Evolutionary conservation across 768 basidiomycete species (phyloP).

Genomic region (Pleurotus citrinopileatus): DNA sequence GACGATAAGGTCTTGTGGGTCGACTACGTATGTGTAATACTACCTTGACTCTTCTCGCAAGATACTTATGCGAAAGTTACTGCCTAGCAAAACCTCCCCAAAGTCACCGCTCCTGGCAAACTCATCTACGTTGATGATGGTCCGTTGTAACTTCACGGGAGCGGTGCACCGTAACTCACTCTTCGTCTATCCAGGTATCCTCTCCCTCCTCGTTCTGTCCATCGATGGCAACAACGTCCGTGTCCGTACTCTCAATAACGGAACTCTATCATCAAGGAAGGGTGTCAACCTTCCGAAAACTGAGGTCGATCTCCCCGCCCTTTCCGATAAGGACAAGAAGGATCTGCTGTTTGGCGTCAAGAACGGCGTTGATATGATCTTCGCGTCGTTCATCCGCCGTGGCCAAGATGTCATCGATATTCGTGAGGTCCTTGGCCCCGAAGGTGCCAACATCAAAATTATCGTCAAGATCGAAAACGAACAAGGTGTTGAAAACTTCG

Average conservation of each 20-base stretch:
- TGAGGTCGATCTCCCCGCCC: constrained; percentile 92
- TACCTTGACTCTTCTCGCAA: neutral
- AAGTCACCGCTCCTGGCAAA: constrained; percentile 96
- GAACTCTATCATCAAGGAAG: constrained; percentile 92
- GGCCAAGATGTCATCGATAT: constrained; percentile 94
- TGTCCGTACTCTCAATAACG: constrained; percentile 89
- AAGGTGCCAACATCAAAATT: constrained; percentile 95
- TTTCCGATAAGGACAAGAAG: constrained; percentile 97
- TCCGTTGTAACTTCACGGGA: constrained; percentile 22
- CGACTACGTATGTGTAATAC: constrained; percentile 74
- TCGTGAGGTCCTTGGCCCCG: constrained; percentile 88
- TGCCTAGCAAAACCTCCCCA: constrained; percentile 79
- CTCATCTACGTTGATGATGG: constrained; percentile 98
- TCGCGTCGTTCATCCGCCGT: constrained; percentile 97
- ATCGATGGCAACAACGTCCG: constrained; percentile 79
- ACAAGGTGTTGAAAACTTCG: constrained; percentile 98
- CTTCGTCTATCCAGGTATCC: constrained; percentile 55
- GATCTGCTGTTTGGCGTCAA: constrained; percentile 93
- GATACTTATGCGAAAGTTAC: neutral
- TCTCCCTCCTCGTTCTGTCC: constrained; percentile 89
- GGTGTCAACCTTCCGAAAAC: constrained; percentile 99
- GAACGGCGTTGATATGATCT: constrained; percentile 99
- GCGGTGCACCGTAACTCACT: neutral
- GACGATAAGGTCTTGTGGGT: constrained; percentile 86
- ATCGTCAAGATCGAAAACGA: constrained; percentile 99